phyloP scores from a whole-genome alignment of 192 early-diverging fungal species.

The Backusella westeae region DNA sequence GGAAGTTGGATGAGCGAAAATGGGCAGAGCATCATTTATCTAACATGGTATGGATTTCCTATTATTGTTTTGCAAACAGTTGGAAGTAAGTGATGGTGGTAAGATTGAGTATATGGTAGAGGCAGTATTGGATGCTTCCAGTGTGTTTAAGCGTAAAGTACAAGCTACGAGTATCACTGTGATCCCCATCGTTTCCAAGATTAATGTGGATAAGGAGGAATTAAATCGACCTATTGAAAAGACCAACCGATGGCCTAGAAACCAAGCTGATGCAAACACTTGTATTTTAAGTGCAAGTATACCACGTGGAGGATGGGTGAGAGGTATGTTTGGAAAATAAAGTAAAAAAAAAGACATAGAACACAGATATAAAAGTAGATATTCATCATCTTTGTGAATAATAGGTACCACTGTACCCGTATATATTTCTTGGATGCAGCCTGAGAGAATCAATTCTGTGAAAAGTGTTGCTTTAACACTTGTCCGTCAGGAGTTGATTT shows the following conservation, averaged over 20 bases:
- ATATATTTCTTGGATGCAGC: neutral
- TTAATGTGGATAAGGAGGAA: constrained; percentile 1
- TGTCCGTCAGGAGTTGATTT: neutral
- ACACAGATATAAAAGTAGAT: neutral
- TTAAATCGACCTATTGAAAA: neutral
- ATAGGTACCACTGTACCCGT: neutral
- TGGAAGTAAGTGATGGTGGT: neutral
- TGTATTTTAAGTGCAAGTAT: neutral
- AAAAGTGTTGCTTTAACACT: neutral
- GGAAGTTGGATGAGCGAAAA: neutral
- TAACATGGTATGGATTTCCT: neutral
- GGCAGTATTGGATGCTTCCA: neutral
- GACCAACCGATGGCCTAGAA: constrained; percentile 1
- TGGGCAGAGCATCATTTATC: neutral
- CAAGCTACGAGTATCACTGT: neutral
- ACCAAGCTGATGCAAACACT: constrained; percentile 4
- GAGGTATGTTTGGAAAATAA: neutral
- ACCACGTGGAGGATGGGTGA: neutral
- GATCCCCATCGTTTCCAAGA: neutral
- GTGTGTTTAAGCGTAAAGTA: neutral
- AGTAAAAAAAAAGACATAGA: neutral
- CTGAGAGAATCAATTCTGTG: neutral
- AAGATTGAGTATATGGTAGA: constrained; percentile 8
- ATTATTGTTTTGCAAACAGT: neutral
- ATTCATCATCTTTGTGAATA: neutral